Evolutionary conservation across 164 flowering plant genomes (phyloP), one percentile per base, ranked within the genome.

Genomic region (Warburgia ugandensis): DNA sequence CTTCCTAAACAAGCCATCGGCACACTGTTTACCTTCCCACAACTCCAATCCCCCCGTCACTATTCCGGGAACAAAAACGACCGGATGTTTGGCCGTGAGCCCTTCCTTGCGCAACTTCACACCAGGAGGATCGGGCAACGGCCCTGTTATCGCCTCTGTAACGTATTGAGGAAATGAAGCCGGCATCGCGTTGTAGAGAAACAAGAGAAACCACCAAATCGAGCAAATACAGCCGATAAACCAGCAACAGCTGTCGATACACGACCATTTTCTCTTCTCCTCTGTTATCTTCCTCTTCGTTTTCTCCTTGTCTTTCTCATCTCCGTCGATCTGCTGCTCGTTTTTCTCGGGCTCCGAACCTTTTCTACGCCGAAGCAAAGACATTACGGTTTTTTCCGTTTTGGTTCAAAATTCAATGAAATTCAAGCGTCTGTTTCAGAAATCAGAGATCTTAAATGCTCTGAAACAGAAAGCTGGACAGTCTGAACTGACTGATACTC

Each of bases 61-160:
- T n/a, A 92, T 88, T 54, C 96, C 96, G 0, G 99, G 99, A 22
- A 92, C 89, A 45, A 92, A 92, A 8, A 92, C 91, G 56, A 92
- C 94, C 1, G 98, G 98, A 55, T 92, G 98, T 66, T 76, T 79
- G 22, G 69, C 98, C 39, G 2, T 50, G 45, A 92, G 47, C 39
- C 95, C 98, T 29, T 85, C 96, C 56, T 86, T 88, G 30, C 41
- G 65, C 69, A 88, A 45, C 54, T 81, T 92, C 41, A 81, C 76
- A n/a, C 98, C 99, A 0, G 98, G 98, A 0, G 95, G 87, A 43
- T 92, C 96, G 10, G 90, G 95, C 68, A 76, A 27, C 1, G 98
- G 96, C 31, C 98, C 96, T 0, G 94, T 81, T 13, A 91, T 85
- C 30, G 90, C 96, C 75, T 91, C 94, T 3, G 95, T 85, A 12